Percentiles rank a stretch among this genome's conserved stretches.
Conservation (phyloP, 805 yeast species). For the Blastobotrys peoriensis region DNA sequence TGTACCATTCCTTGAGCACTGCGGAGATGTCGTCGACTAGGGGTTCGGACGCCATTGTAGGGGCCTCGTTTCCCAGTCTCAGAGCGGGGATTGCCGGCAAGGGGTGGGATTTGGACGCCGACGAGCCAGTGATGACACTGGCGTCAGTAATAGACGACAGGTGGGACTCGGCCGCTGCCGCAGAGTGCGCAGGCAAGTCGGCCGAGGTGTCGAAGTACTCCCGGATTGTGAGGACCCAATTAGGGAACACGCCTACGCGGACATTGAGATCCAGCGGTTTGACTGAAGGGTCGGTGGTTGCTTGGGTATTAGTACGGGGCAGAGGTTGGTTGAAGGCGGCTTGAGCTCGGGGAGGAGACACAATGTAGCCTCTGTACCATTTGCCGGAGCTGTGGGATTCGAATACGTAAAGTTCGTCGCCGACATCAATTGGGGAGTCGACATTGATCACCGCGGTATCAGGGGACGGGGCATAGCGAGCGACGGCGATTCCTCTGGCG, state of each 20-base stretch:
- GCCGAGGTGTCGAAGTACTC: slow-evolving; percentile 21
- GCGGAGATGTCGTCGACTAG: slow-evolving; percentile 29
- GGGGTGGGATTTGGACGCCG: slow-evolving; percentile 14
- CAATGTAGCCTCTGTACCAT: slow-evolving; percentile 78
- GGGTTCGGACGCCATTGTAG: slow-evolving; percentile 21
- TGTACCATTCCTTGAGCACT: slow-evolving; percentile 30
- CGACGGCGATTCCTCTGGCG: slow-evolving; percentile 27
- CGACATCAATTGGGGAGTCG: slow-evolving; percentile 35
- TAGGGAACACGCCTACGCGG: slow-evolving; percentile 25
- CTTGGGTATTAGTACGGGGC: slow-evolving; percentile 28
- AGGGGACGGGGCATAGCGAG: slow-evolving; percentile 19
- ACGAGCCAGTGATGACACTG: slow-evolving; percentile 5
- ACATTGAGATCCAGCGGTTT: slow-evolving; percentile 21
- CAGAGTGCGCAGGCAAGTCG: slow-evolving; percentile 32
- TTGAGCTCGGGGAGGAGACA: slow-evolving; percentile 46
- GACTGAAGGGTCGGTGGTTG: slow-evolving; percentile 3
- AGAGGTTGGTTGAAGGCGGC: slow-evolving; percentile 23
- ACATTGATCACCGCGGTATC: slow-evolving; percentile 33
- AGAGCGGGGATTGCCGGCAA: slow-evolving; percentile 22
- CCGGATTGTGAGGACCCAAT: slow-evolving; percentile 17
- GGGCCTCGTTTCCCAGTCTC: slow-evolving; percentile 19
- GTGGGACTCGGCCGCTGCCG: slow-evolving; percentile 22
- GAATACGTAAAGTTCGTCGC: slow-evolving; percentile 71
- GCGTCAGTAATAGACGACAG: slow-evolving; percentile 20
- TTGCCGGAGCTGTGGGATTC: slow-evolving; percentile 48